Percentiles rank a stretch among this genome's conserved stretches.
phyloP scores from a whole-genome alignment of 2,329 filamentous ascomycete genomes.

The Fusarium brevicatenulatum region DNA sequence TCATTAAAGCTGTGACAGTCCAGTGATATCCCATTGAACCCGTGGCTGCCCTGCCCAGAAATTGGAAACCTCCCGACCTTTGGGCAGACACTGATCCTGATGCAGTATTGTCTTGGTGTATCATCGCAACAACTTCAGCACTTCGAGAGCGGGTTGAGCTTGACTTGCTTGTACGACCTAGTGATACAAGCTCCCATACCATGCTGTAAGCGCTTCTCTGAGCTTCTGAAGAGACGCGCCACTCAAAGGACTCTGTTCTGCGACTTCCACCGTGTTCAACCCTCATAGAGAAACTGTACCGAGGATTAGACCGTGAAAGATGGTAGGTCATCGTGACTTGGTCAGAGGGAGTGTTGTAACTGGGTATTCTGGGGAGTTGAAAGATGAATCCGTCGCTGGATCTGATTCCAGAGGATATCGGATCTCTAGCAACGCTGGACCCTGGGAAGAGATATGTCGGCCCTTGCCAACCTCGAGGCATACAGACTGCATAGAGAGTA shows the following conservation, averaged over 20 bases:
- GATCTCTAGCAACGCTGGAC: neutral
- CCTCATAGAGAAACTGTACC: constrained; percentile 25
- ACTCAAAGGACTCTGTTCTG: constrained; percentile 24
- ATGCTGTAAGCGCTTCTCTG: neutral
- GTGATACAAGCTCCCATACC: constrained; percentile 28
- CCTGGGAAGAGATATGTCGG: constrained; percentile 12
- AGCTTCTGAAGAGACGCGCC: constrained; percentile 10
- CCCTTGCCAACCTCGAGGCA: constrained; percentile 21
- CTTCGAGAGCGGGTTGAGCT: neutral
- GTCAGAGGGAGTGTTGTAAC: constrained; percentile 2
- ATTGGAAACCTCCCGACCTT: constrained; percentile 9
- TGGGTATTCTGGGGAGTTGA: constrained; percentile 16
- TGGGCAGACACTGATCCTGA: neutral
- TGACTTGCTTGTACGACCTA: neutral
- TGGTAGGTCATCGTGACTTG: constrained; percentile 14
- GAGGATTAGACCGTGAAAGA: neutral
- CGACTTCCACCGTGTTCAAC: constrained; percentile 2
- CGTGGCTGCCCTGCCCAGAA: constrained; percentile 11
- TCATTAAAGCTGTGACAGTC: constrained; percentile 24
- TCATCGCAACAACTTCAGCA: constrained; percentile 20
- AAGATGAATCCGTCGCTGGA: constrained; percentile 6
- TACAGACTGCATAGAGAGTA: constrained; percentile 12
- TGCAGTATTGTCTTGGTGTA: constrained; percentile 6
- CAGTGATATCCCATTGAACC: constrained; percentile 28
- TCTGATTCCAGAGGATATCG: constrained; percentile 5